Evolutionary conservation across 192 early-diverging fungal genomes (phyloP).

Genomic region (Chytriomyces sp.): DNA sequence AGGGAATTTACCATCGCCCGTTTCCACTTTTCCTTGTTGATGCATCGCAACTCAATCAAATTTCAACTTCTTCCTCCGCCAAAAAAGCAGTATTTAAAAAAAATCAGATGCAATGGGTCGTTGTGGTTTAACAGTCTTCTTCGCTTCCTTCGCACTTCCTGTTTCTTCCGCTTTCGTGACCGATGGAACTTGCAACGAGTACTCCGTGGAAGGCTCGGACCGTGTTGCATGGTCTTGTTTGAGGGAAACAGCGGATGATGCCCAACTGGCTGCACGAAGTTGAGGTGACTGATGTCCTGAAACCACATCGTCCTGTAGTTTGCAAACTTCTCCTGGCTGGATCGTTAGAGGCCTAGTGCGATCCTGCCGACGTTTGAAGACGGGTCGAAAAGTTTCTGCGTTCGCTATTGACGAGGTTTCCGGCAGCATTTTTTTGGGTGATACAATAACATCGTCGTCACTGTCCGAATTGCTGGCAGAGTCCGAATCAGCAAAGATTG

Average conservation of each 20-base stretch:
- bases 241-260: background rate
- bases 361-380: conserved; percentile 9
- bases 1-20: no score
- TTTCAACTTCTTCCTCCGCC: no score
- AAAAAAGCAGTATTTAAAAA: no score
- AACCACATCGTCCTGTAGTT: background rate
- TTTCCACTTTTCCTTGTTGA: no score
- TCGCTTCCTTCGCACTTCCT: conserved; percentile 38
- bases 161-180: background rate
- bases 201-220: background rate
- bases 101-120: conserved; percentile 31
- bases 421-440: background rate
- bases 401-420: background rate
- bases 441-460: conserved; percentile 2
- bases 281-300: background rate
- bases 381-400: background rate
- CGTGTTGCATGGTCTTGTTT: background rate
- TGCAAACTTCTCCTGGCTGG: background rate
- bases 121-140: conserved; percentile 75
- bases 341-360: conserved; percentile 17
- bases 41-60: no score
- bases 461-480: conserved; percentile 31
- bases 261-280: conserved; percentile 12
- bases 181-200: background rate
- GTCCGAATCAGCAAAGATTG: conserved; percentile 76